A percentile compares a stretch with the other conserved stretches of the same genome.
phyloP scores from a whole-genome alignment of 345 rosid genomes.

The Clausena lansium region DNA sequence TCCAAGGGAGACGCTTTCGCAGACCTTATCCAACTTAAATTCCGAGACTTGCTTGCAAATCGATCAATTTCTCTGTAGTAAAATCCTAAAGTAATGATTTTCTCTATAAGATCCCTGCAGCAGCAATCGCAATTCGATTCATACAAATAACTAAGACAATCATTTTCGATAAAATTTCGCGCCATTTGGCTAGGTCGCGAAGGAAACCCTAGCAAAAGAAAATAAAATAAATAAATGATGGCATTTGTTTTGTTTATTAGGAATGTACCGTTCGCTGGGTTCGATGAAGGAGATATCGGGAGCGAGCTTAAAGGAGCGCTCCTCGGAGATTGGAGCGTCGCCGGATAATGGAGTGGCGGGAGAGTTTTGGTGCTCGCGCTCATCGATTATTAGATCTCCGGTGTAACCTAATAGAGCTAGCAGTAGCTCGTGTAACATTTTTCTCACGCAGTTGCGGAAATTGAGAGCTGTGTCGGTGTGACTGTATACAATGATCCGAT shows the following conservation, averaged over 20 bases:
- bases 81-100: conserved; percentile 82
- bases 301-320: conserved; percentile 76
- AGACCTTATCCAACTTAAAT: conserved; percentile 85
- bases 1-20: conserved; percentile 45
- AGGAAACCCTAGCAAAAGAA: conserved; percentile 8
- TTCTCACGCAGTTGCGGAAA: too few species aligned
- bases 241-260: neutral
- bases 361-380: conserved; percentile 65
- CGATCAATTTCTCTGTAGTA: conserved; percentile 91
- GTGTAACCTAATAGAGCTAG: conserved; percentile 85
- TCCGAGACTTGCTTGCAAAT: conserved; percentile 66
- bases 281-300: conserved; percentile 88
- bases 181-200: neutral
- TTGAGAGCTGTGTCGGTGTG: too few species aligned
- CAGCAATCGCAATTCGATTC: neutral
- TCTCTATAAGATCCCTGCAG: conserved; percentile 80
- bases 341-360: conserved; percentile 51
- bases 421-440: conserved; percentile 34
- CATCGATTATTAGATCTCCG: conserved; percentile 90
- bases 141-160: neutral
- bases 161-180: neutral
- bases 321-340: conserved; percentile 65
- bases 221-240: neutral
- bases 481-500: too few species aligned
- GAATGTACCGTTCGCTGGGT: conserved; percentile 71